phyloP scores from a whole-genome alignment of 2,329 filamentous ascomycete genomes.

The Coniochaeta pulveracea region DNA sequence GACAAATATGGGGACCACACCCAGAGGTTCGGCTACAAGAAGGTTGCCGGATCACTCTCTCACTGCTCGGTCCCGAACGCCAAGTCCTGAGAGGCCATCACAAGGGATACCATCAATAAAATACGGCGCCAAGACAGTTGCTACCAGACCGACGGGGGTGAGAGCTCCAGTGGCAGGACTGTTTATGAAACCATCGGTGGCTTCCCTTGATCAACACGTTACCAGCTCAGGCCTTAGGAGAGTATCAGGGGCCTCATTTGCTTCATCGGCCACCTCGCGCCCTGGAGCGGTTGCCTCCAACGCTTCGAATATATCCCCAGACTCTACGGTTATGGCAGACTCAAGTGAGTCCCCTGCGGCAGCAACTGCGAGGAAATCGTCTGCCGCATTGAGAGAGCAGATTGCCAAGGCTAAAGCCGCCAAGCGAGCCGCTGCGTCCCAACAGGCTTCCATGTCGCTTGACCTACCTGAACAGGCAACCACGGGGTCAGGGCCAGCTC shows the following conservation, averaged over 20 bases:
- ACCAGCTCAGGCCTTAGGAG: conserved; percentile 19
- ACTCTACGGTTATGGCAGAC: conserved; percentile 22
- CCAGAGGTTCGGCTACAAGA: conserved; percentile 16
- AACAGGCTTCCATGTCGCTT: conserved; percentile 17
- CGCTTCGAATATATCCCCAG: conserved; percentile 22
- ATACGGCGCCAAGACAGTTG: conserved; percentile 33
- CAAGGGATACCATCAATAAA: conserved; percentile 20
- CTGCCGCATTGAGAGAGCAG: conserved; percentile 71
- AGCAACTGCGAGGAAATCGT: conserved; percentile 49
- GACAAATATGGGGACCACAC: conserved; percentile 10
- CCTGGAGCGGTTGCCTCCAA: conserved; percentile 23
- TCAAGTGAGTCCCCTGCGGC: conserved; percentile 19
- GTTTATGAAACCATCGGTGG: conserved; percentile 42
- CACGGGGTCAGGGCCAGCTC: too few relatives aligned
- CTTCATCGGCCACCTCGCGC: conserved; percentile 24
- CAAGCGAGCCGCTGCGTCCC: conserved; percentile 45
- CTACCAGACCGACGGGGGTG: conserved; percentile 32
- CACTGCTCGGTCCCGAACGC: conserved; percentile 19
- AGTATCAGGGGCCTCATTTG: conserved; percentile 25
- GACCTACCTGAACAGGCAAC: conserved; percentile 16
- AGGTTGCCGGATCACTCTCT: conserved; percentile 19
- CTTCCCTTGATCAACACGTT: conserved; percentile 26
- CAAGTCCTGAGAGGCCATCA: conserved; percentile 26
- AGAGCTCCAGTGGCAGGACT: conserved; percentile 42
- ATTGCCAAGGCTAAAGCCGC: conserved; percentile 90